These are phyloP conservation scores for Fusarium chaquense DNA, from an alignment of 2,329 filamentous ascomycete genomes.

Conservation along the genomic window DNA sequence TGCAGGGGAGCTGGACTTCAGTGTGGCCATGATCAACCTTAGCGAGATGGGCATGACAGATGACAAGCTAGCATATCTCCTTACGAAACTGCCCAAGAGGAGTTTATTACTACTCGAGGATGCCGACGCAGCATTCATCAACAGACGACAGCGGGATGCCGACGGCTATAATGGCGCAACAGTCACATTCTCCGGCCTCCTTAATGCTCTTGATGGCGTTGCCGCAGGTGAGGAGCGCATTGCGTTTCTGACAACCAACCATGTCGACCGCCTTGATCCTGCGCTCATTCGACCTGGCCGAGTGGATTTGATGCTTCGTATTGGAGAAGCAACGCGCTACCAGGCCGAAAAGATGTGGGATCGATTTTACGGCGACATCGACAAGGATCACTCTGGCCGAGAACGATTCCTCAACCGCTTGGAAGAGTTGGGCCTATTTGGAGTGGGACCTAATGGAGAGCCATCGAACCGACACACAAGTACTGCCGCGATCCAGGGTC, in stretches of 20 bases:
- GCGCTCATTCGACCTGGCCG: slow-evolving; percentile 91
- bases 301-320: slow-evolving; percentile 91
- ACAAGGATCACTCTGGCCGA: slow-evolving; percentile 71
- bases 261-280: slow-evolving; percentile 88
- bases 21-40: slow-evolving; percentile 91
- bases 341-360: slow-evolving; percentile 93
- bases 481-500: slow-evolving; percentile 90
- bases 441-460: slow-evolving; percentile 63
- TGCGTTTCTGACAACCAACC: slow-evolving; percentile 94
- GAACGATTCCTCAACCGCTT: slow-evolving; percentile 78
- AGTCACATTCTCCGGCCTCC: slow-evolving; percentile 91
- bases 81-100: slow-evolving; percentile 85
- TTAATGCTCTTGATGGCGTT: slow-evolving; percentile 91
- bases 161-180: slow-evolving; percentile 90
- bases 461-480: slow-evolving; percentile 72
- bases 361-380: slow-evolving; percentile 90
- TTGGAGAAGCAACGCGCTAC: slow-evolving; percentile 87
- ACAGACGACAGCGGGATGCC: slow-evolving; percentile 78
- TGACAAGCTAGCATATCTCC: slow-evolving; percentile 85
- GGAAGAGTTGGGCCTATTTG: slow-evolving; percentile 76
- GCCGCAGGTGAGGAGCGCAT: slow-evolving; percentile 94
- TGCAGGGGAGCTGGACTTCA: slow-evolving; percentile 91
- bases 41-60: slow-evolving; percentile 92
- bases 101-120: slow-evolving; percentile 90
- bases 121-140: slow-evolving; percentile 89